Evolutionary conservation across 345 rosid genomes (phyloP).

Genomic region (Iberis pinnata): DNA sequence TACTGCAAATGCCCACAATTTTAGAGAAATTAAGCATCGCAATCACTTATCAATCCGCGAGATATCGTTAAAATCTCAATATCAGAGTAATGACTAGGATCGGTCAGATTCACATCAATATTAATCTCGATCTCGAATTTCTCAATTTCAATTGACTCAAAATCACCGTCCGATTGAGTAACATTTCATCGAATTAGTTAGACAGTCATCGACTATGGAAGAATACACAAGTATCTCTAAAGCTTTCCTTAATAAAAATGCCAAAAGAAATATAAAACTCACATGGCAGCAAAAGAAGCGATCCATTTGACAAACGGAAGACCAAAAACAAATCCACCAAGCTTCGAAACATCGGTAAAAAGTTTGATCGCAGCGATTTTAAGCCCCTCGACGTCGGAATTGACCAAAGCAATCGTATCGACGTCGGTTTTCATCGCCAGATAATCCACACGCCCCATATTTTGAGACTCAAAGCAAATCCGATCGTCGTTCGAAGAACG

Average conservation of each 20-base stretch:
- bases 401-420: conserved; percentile 36
- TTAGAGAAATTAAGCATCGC: no score
- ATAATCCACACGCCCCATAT: conserved; percentile 54
- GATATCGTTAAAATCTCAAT: no score
- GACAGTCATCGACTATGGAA: no score
- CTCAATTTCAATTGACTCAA: no score
- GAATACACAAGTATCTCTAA: not conserved
- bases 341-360: conserved; percentile 43
- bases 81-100: no score
- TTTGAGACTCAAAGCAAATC: not conserved
- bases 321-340: conserved; percentile 67
- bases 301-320: conserved; percentile 73
- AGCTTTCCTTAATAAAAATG: no score
- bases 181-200: no score
- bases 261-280: no score
- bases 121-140: not conserved
- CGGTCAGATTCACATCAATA: no score
- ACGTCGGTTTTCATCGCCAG: conserved; percentile 61
- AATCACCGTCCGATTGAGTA: no score
- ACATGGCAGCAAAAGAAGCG: conserved; percentile 82
- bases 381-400: conserved; percentile 52
- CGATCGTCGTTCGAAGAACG: not conserved
- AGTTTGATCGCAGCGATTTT: conserved; percentile 54
- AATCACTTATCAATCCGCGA: no score
- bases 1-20: no score